These are phyloP conservation scores for Trichoderma simmonsii DNA, from an alignment of 2,329 filamentous ascomycete genomes.

Conservation along the genomic window DNA sequence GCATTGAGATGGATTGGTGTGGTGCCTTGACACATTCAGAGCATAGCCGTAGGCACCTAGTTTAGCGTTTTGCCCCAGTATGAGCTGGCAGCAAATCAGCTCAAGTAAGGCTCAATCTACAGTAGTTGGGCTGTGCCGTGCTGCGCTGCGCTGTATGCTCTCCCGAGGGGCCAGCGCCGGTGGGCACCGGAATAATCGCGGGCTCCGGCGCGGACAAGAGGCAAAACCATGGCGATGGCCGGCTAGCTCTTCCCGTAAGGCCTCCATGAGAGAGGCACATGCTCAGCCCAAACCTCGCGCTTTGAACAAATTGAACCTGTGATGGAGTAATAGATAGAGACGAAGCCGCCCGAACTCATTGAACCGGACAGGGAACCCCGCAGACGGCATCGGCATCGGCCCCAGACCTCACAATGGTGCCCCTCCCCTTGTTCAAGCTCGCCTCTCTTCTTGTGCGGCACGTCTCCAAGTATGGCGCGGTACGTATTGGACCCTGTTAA, in stretches of 20 bases:
- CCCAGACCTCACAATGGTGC: constrained; percentile 49
- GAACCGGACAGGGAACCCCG: background rate
- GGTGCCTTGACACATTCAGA: background rate
- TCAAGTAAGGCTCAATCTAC: background rate
- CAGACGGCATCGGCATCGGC: background rate
- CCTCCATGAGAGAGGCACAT: constrained; percentile 5
- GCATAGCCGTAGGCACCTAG: background rate
- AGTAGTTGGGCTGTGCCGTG: background rate
- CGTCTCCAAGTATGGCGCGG: constrained; percentile 66
- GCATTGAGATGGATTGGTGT: background rate
- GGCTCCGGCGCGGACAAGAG: constrained; percentile 8
- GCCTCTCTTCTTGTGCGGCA: constrained; percentile 62
- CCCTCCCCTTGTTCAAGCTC: constrained; percentile 65
- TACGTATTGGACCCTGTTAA: constrained; percentile 38
- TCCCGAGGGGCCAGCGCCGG: background rate
- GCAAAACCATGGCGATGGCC: background rate
- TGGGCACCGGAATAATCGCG: constrained; percentile 20
- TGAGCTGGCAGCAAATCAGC: background rate
- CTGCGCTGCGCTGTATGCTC: background rate
- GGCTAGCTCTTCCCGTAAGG: background rate
- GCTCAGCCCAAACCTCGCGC: background rate
- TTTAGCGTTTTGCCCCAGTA: background rate
- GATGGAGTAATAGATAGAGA: background rate
- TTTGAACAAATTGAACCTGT: background rate
- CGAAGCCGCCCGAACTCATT: background rate